Conservation (phyloP, 2,329 filamentous ascomycete species). For the Pseudogymnoascus sp. region DNA sequence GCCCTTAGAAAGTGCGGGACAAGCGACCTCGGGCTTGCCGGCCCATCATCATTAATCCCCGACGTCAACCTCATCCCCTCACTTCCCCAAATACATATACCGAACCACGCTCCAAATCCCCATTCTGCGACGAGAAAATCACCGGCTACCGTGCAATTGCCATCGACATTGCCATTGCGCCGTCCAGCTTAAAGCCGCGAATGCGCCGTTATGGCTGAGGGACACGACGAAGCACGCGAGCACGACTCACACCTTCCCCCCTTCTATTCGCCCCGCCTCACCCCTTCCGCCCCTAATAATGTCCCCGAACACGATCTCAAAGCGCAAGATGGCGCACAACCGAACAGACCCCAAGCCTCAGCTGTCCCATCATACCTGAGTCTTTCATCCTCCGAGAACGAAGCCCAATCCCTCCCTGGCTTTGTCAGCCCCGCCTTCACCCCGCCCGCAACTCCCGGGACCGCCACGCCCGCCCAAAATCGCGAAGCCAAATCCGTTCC, state of each 20-base stretch:
- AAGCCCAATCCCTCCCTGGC: conserved; percentile 21
- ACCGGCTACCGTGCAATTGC: conserved; percentile 1
- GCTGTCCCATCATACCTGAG: conserved; percentile 12
- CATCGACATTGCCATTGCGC: neutral
- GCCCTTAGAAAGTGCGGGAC: conserved; percentile 9
- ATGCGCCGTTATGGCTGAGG: conserved; percentile 12
- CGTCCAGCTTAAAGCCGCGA: neutral
- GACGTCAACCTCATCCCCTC: conserved; percentile 5
- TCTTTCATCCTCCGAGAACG: conserved; percentile 11
- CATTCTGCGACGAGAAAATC: neutral
- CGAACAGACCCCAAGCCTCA: conserved; percentile 7
- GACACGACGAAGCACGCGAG: conserved; percentile 19
- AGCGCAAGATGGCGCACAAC: conserved; percentile 10
- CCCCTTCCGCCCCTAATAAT: conserved; percentile 26
- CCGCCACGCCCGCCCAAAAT: conserved; percentile 41
- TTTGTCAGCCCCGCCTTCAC: conserved; percentile 83
- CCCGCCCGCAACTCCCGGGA: conserved; percentile 57
- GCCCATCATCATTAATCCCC: conserved; percentile 4
- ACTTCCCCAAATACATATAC: conserved; percentile 3
- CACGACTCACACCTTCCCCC: conserved; percentile 24
- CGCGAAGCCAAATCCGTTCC: conserved; percentile 31
- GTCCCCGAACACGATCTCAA: conserved; percentile 29
- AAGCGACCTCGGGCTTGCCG: conserved; percentile 10
- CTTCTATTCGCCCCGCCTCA: conserved; percentile 29
- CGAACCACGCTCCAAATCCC: neutral